Evolutionary conservation across 2,329 filamentous ascomycete genomes (phyloP), one percentile per base, ranked within the genome.

Genomic region (Penicillium aurantiogriseum): DNA sequence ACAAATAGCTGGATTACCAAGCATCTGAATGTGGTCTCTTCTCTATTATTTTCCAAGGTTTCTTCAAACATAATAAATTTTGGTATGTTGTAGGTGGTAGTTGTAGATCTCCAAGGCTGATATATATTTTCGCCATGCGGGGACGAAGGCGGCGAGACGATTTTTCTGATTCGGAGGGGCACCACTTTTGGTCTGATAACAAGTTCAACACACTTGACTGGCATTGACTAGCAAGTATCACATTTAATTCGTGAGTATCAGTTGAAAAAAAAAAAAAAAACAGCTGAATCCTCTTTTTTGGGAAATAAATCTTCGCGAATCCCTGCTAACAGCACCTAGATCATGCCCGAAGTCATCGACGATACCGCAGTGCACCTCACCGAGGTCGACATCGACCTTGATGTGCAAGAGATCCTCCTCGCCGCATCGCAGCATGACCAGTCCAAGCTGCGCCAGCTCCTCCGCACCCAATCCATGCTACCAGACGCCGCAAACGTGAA

Each of bases 401-500:
- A 73, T 33, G 72, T 76, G 35, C 85, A 88, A 74, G 80, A 84
- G 60, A 83, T 89, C 63, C 83, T 90, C 53, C 82, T 88, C 47
- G 85, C 86, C 23, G 82, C 88, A 36, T 81, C 86, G 5, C 81
- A 87, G 64, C 88, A 90, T 74, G 82, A 96, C 72, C 76, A 88
- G 59, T 74, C 82, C 36, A 81, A 83, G 49, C 83, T 96, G 42
- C 88, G 87, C 71, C 82, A 83, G 55, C 83, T 96, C 8, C 83
- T 95, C 60, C 81, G 83, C 67, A 81, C 77, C 51, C 77, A 79
- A 62, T 69, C 73, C 38, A 65, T 67, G 4, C 57, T 66, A 17
- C 71, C 77, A 4, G 85, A 82, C 48, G 87, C 78, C 78, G 90
- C 79, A 33, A 92, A 89, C 72, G 86, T 88, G 5, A 91, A 93